Percentiles rank a stretch among this genome's conserved stretches.
Conservation (phyloP, 2,329 filamentous ascomycete genomes). For the Didymellaceae sp. region DNA sequence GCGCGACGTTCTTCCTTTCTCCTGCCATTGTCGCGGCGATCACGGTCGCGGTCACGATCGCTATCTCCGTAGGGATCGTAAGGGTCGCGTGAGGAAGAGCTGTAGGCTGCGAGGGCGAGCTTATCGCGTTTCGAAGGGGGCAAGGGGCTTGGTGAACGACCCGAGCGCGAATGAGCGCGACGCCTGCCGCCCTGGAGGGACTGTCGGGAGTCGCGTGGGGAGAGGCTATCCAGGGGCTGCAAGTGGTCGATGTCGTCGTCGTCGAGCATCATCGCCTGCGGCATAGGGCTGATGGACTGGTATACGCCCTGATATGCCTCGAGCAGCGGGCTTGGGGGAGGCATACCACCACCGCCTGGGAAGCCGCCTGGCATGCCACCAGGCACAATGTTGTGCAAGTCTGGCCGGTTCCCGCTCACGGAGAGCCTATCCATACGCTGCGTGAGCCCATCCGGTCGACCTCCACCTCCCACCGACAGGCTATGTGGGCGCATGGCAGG, state of each 20-base stretch:
- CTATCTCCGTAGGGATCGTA: constrained; percentile 17
- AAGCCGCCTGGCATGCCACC: constrained; percentile 37
- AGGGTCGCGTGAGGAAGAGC: constrained; percentile 28
- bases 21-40: constrained; percentile 10
- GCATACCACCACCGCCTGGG: constrained; percentile 46
- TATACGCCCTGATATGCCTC: constrained; percentile 95
- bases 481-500: constrained; percentile 43
- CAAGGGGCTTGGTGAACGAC: constrained; percentile 41
- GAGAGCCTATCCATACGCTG: constrained; percentile 55
- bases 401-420: constrained; percentile 50
- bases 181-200: constrained; percentile 35
- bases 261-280: constrained; percentile 72
- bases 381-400: constrained; percentile 41
- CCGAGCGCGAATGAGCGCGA: constrained; percentile 40
- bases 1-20: constrained; percentile 62
- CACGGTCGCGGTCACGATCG: constrained; percentile 16
- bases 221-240: constrained; percentile 41
- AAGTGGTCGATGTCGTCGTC: constrained; percentile 57
- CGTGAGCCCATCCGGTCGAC: constrained; percentile 45
- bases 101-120: constrained; percentile 44
- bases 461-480: constrained; percentile 27
- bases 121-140: constrained; percentile 39
- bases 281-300: constrained; percentile 94
- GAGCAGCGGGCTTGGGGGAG: constrained; percentile 82
- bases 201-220: constrained; percentile 38